Evolutionary conservation across 495 filamentous ascomycete species (phyloP), one percentile per base, ranked within the genome.

Genomic region (Hypoxylon fragiforme): DNA sequence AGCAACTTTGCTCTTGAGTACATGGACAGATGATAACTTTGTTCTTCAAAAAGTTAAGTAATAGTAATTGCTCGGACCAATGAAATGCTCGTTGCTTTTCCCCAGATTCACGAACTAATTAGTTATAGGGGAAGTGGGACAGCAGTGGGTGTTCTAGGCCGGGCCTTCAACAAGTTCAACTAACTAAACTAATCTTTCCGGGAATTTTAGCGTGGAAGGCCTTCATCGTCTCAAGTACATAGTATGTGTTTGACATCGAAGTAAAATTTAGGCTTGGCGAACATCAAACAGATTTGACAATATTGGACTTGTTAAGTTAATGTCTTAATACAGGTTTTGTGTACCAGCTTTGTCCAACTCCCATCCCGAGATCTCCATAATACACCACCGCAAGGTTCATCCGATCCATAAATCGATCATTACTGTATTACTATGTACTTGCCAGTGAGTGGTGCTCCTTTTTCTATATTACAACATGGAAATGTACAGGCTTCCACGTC

Each of bases 281-380:
- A 60, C 13, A 60, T 61, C 57, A 55, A 61, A 51, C 55, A 19
- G 37, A 20, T 41, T n/a, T n/a, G n/a, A n/a, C 26, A 13, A 32
- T 43, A 28, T 40, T 6, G 14, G n/a, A 36, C 38, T 34, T 21
- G 34, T 8, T 46, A 41, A 55, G 48, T 46, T 12, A 15, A 1
- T 6, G n/a, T n/a, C n/a, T n/a, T n/a, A n/a, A n/a, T n/a, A n/a
- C n/a, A n/a, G n/a, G n/a, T n/a, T n/a, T n/a, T n/a, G n/a, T n/a
- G n/a, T n/a, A n/a, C n/a, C n/a, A n/a, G n/a, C n/a, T n/a, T n/a
- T n/a, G n/a, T n/a, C n/a, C n/a, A n/a, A n/a, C n/a, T n/a, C n/a
- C 21, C 12, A 38, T 8, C 24, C 13, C 11, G 1, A 26, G 57
- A 52, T 56, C 42, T n/a, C n/a, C n/a, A n/a, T n/a, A 36, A 26